Conservation (phyloP, 768 basidiomycete species). For the Suillus subalutaceus region DNA sequence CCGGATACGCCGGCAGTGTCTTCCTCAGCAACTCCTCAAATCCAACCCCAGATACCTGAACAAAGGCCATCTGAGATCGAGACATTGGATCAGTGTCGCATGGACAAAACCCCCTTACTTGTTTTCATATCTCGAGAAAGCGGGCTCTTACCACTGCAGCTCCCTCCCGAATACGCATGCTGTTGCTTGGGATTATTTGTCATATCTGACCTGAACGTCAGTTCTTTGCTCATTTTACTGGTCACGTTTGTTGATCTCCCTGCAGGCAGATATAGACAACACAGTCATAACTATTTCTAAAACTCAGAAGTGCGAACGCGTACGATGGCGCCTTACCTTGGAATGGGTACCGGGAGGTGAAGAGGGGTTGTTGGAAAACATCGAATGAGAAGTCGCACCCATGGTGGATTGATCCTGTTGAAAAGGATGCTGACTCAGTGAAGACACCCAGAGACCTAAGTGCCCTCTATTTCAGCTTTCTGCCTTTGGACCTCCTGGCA, state of each 20-base stretch:
- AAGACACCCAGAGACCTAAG: constrained; percentile 29
- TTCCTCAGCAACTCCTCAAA: background rate
- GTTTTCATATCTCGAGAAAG: constrained; percentile 41
- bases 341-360: constrained; percentile 57
- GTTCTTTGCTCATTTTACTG: constrained; percentile 7
- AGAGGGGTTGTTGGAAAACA: constrained; percentile 30
- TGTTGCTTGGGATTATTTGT: constrained; percentile 51
- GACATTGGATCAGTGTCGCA: constrained; percentile 43
- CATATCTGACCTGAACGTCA: constrained; percentile 43
- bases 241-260: constrained; percentile 3
- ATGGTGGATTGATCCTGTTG: constrained; percentile 28
- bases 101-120: constrained; percentile 41
- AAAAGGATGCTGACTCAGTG: constrained; percentile 13
- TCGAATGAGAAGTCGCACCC: constrained; percentile 16
- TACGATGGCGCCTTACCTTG: constrained; percentile 50
- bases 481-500: constrained; percentile 35
- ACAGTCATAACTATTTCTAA: background rate
- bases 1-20: background rate
- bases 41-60: background rate
- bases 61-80: constrained; percentile 45
- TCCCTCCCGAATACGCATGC: constrained; percentile 43
- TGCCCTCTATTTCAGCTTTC: constrained; percentile 29
- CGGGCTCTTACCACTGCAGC: constrained; percentile 24
- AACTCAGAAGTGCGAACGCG: constrained; percentile 28
- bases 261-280: constrained; percentile 19